Conservation (phyloP, 164 flowering plant species). For the Vitis rupestris region DNA sequence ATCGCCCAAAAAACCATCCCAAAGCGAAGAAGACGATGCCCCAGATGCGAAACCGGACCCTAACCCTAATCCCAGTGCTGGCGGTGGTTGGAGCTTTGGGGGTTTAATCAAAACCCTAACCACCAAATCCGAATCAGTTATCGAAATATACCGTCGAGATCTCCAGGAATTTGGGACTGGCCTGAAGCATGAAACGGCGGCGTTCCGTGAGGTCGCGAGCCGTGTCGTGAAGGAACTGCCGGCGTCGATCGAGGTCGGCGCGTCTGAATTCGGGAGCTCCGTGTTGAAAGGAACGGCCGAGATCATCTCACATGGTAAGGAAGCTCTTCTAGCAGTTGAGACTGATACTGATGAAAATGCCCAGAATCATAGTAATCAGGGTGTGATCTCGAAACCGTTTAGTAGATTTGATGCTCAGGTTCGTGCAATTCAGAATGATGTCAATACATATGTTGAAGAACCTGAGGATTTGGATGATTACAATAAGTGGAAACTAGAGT, state of each 20-base stretch:
- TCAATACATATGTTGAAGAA: slow-evolving; percentile 52
- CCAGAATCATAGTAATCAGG: background rate
- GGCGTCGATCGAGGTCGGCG: slow-evolving; percentile 35
- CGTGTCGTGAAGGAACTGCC: slow-evolving; percentile 51
- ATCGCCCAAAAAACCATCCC: slow-evolving; percentile 7
- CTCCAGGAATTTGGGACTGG: slow-evolving; percentile 61
- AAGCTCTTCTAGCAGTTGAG: slow-evolving; percentile 29
- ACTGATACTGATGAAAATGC: too few relatives aligned
- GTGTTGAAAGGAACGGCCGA: slow-evolving; percentile 47
- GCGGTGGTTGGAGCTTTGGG: slow-evolving; percentile 42
- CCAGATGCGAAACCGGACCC: slow-evolving; percentile 5
- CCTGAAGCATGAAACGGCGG: slow-evolving; percentile 44
- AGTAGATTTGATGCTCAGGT: slow-evolving; percentile 52
- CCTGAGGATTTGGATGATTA: slow-evolving; percentile 72
- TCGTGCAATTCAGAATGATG: slow-evolving; percentile 38
- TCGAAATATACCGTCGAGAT: slow-evolving; percentile 59
- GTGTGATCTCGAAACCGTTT: slow-evolving; percentile 27
- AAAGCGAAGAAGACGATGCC: background rate
- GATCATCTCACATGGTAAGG: slow-evolving; percentile 58
- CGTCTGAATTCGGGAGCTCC: slow-evolving; percentile 33
- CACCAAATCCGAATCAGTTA: slow-evolving; percentile 46
- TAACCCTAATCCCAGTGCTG: background rate
- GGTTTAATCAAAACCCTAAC: slow-evolving; percentile 39
- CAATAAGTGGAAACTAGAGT: slow-evolving; percentile 59
- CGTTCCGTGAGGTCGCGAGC: slow-evolving; percentile 36